Evolutionary conservation across 2,329 filamentous ascomycete genomes (phyloP).

Genomic region (Pestalotiopsis sp.): DNA sequence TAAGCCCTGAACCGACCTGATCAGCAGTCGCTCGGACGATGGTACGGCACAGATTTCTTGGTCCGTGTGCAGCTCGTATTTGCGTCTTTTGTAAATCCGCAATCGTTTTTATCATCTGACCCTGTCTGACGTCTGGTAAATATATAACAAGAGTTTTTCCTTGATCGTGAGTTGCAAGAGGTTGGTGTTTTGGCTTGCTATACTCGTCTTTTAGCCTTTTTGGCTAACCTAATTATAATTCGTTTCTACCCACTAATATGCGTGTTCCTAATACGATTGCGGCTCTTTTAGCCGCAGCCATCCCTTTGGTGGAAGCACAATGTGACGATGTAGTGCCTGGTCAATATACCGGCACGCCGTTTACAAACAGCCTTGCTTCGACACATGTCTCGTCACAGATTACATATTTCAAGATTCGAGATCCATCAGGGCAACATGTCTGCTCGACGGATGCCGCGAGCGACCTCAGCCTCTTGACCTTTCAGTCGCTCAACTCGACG

Average conservation of each 20-base stretch:
- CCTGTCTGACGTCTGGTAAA: not conserved
- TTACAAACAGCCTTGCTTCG: conserved; percentile 5
- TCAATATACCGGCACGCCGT: conserved; percentile 10
- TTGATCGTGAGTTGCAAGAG: not conserved
- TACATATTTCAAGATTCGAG: conserved; percentile 13
- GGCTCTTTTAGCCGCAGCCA: not conserved
- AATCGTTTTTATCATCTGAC: too few relatives aligned
- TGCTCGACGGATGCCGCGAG: conserved; percentile 10
- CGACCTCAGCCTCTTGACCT: conserved; percentile 12
- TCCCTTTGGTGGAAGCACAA: not conserved
- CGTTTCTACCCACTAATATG: not conserved
- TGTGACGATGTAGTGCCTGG: conserved; percentile 9
- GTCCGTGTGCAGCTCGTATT: not conserved
- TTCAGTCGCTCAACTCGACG: conserved; percentile 10
- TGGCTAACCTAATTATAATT: not conserved
- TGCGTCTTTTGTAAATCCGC: not conserved
- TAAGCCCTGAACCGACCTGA: not conserved
- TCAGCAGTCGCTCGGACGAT: not conserved
- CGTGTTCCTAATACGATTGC: not conserved
- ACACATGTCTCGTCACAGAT: conserved; percentile 9
- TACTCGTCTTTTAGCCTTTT: not conserved
- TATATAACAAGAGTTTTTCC: not conserved
- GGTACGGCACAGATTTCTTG: not conserved
- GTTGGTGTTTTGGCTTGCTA: not conserved
- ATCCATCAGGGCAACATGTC: conserved; percentile 10